Evolutionary conservation across 2,329 filamentous ascomycete species (phyloP), one percentile per base, ranked within the genome.

Genomic region (Amphichorda felina): DNA sequence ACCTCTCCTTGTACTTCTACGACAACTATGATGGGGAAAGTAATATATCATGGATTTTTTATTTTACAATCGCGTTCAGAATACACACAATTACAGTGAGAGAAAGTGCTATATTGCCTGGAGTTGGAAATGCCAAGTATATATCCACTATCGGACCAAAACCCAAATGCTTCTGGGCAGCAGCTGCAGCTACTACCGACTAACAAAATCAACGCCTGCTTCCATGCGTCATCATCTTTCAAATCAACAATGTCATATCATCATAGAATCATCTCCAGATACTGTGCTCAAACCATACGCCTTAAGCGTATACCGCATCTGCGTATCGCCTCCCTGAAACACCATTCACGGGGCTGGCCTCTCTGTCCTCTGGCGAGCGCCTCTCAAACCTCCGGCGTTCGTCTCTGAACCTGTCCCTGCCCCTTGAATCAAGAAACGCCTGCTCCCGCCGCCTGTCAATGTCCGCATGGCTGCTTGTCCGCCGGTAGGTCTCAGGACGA

Each of bases 391-490:
- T 57, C 41, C 54, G 55, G 16, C 53, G 50, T 4, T 60, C 51
- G 8, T 56, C 49, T 35, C 50, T 48, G 14, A 50, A 35, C 36
- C 50, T 48, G 9, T 52, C 40, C 26, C 52, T 45, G 13, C 50
- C 45, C 30, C 54, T 50, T 13, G 45, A 33, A 25, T 63, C 59
- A 28, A 34, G 44, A 55, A 55, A 6, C 28, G 46, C 45, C 36
- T 52, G 46, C 14, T 59, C 57, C 9, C 59, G 52, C 30, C 58
- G 51, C 16, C 65, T 54, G 40, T 68, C 66, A 24, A 61, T 52
- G 40, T 70, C 66, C 17, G 64, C 62, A 40, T 69, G 66, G 43
- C 66, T 70, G 49, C 66, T 68, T 3, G 66, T 64, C 30, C 67
- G 53, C 32, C 64, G 54, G 19, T 60, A 51, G 11, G 53, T 45